Evolutionary conservation across 2,329 filamentous ascomycete genomes (phyloP).

Genomic region (Claviceps digitariae): DNA sequence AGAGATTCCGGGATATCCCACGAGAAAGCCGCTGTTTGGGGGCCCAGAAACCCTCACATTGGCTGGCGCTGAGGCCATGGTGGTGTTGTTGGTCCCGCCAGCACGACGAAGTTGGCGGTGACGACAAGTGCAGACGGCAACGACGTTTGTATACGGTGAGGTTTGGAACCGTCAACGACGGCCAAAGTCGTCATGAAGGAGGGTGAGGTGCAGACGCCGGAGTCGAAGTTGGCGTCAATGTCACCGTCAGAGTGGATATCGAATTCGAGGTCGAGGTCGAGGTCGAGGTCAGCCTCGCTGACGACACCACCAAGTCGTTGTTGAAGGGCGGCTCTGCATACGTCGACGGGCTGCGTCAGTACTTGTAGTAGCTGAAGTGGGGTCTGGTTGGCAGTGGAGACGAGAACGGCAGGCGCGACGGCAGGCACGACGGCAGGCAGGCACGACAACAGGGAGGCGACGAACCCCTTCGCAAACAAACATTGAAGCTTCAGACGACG

Average conservation of each 20-base stretch:
- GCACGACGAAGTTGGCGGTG: constrained; percentile 4
- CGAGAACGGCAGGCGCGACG: no score
- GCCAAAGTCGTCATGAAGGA: constrained; percentile 1
- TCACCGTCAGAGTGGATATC: neutral
- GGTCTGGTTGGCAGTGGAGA: neutral
- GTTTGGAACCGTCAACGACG: neutral
- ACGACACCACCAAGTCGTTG: constrained; percentile 1
- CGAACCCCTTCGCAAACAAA: no score
- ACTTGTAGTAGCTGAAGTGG: neutral
- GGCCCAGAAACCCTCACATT: constrained; percentile 88
- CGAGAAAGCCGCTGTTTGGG: constrained; percentile 91
- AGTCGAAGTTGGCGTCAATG: neutral
- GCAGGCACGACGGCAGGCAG: neutral
- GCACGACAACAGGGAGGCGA: no score
- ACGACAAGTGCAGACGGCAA: neutral
- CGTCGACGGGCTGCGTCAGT: neutral
- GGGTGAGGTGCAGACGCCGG: neutral
- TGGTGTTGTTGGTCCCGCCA: constrained; percentile 10
- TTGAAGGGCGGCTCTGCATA: neutral
- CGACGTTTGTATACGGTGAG: neutral
- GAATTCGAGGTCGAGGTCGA: neutral
- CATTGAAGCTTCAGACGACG: neutral
- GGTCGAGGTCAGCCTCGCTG: neutral
- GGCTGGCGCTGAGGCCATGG: constrained; percentile 22
- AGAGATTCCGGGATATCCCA: constrained; percentile 95